These are phyloP conservation scores for Nicotiana tabacum DNA, from an alignment of 257 asterid species.

Conservation along the genomic window DNA sequence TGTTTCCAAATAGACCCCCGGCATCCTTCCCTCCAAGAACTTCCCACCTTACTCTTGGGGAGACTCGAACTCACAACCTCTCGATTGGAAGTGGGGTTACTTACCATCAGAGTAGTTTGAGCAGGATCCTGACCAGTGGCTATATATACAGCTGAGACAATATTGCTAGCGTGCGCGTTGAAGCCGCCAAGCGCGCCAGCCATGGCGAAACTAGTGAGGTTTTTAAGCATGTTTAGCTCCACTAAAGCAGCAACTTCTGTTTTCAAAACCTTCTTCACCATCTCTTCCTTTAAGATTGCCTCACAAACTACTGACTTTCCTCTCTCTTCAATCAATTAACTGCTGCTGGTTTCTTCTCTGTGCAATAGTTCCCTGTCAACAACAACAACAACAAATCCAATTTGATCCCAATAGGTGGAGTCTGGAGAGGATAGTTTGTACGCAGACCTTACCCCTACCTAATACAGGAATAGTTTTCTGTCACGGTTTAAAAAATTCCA, in stretches of 20 bases:
- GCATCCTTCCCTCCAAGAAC: too few species aligned
- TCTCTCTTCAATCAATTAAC: constrained; percentile 53
- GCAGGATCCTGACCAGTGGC: constrained; percentile 63
- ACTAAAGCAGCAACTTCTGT: constrained; percentile 42
- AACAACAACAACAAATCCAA: too few species aligned
- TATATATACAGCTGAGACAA: constrained; percentile 40
- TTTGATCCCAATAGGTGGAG: too few species aligned
- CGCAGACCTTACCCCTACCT: too few species aligned
- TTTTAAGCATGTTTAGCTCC: constrained; percentile 51
- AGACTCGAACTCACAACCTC: too few species aligned
- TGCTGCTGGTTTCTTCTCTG: constrained; percentile 52
- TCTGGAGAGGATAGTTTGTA: too few species aligned
- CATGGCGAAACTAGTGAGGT: constrained; percentile 44
- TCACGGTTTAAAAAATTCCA: too few species aligned
- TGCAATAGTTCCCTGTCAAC: constrained; percentile 36
- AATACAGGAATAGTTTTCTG: too few species aligned
- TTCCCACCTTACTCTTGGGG: too few species aligned
- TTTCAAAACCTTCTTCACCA: constrained; percentile 44
- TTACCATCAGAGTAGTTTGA: too few species aligned
- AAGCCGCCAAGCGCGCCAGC: constrained; percentile 55
- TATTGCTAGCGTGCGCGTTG: constrained; percentile 54
- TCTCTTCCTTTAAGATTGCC: constrained; percentile 43
- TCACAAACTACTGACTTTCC: constrained; percentile 51
- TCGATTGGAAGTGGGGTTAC: too few species aligned
- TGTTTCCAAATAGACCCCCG: too few species aligned